These are phyloP conservation scores for Saturnispora mendoncae DNA, from an alignment of 805 yeast genomes.

Conservation along the genomic window DNA sequence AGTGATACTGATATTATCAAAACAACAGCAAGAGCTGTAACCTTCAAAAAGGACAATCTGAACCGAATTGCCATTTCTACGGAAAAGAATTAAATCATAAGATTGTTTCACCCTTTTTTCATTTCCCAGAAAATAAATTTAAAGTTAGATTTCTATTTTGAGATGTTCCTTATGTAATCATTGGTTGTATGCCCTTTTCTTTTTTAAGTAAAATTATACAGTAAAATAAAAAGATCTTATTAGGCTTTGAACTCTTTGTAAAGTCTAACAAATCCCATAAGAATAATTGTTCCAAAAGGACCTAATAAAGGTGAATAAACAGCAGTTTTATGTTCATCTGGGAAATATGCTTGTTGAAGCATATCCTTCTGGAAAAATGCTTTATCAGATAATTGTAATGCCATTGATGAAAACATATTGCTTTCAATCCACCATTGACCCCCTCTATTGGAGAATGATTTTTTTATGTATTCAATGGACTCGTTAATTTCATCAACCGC, in stretches of 20 bases:
- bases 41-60: not conserved
- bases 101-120: too few species aligned
- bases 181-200: too few species aligned
- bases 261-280: conserved; percentile 42
- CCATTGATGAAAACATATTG: conserved; percentile 37
- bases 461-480: conserved; percentile 34
- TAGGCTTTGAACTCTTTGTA: conserved; percentile 29
- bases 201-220: too few species aligned
- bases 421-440: conserved; percentile 28
- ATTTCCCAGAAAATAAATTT: too few species aligned
- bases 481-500: conserved; percentile 50
- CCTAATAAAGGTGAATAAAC: conserved; percentile 88
- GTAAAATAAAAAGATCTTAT: too few species aligned
- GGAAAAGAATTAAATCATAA: too few species aligned
- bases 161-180: too few species aligned
- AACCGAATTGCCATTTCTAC: not conserved
- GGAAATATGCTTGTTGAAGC: conserved; percentile 92
- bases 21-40: not conserved
- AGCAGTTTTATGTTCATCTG: conserved; percentile 92
- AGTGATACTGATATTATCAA: not conserved
- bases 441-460: conserved; percentile 30
- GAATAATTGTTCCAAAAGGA: conserved; percentile 62
- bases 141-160: too few species aligned
- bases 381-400: conserved; percentile 50
- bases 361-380: conserved; percentile 92